These are phyloP conservation scores for Ensete glaucum DNA, from an alignment of 176 grass and related monocot genomes.

Conservation along the genomic window DNA sequence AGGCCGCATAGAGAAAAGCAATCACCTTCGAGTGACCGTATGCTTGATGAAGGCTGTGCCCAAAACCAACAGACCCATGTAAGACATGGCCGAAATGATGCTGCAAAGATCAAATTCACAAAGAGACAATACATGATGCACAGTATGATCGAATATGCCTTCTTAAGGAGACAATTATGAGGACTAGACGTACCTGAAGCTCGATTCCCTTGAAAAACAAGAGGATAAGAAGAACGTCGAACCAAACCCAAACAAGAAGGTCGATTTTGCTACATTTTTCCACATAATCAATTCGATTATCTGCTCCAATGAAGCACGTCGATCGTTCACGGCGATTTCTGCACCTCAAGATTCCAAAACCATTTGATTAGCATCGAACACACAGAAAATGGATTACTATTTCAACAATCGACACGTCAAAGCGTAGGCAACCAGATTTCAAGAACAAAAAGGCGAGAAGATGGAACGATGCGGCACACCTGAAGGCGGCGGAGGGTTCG, in stretches of 20 bases:
- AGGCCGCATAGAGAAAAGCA: background rate
- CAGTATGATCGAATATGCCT: too few species aligned
- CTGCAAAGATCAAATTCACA: constrained; percentile 26
- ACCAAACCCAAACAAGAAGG: constrained; percentile 74
- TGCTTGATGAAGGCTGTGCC: constrained; percentile 61
- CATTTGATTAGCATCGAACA: background rate
- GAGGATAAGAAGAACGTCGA: constrained; percentile 75
- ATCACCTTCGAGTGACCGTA: constrained; percentile 58
- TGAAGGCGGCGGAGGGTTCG: constrained; percentile 7
- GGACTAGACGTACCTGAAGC: constrained; percentile 45
- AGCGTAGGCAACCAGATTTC: background rate
- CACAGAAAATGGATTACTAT: background rate
- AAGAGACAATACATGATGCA: background rate
- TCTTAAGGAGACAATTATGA: background rate
- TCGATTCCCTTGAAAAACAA: constrained; percentile 56
- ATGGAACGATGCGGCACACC: background rate
- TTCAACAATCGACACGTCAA: too few species aligned
- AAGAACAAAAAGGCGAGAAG: background rate
- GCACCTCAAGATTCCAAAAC: constrained; percentile 10
- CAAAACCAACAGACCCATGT: constrained; percentile 55
- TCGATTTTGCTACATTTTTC: constrained; percentile 70
- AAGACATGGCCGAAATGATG: constrained; percentile 48
- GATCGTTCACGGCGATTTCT: constrained; percentile 4
- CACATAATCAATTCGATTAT: constrained; percentile 67
- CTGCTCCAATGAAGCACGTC: constrained; percentile 30